A percentile compares a stretch with the other conserved stretches of the same genome.
Evolutionary conservation across 139 green algal species (phyloP).

Genomic region (Astrephomene gubernaculifera): DNA sequence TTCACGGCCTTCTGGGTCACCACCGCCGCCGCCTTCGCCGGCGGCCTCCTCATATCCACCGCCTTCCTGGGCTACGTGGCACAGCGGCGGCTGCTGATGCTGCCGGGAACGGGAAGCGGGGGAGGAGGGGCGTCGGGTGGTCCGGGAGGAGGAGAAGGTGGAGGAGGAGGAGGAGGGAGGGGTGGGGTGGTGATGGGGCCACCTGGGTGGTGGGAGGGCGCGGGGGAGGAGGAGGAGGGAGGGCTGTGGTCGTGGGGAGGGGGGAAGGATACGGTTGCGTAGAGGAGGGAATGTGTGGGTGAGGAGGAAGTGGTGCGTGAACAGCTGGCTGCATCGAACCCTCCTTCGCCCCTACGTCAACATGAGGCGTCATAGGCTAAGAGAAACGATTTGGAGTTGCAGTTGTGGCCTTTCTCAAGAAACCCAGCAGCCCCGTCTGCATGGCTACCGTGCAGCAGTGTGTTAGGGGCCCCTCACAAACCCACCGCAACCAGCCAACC

Average conservation of each 20-base stretch:
- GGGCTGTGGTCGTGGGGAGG: neutral
- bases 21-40: neutral
- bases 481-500: no score
- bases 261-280: neutral
- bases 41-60: neutral
- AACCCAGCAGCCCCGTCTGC: no score
- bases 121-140: neutral
- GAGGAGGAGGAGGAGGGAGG: neutral
- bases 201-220: neutral
- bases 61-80: slow-evolving; percentile 19
- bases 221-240: neutral
- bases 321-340: no score
- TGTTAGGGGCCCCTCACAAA: no score
- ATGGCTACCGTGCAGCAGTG: no score
- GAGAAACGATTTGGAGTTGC: no score
- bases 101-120: neutral
- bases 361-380: no score
- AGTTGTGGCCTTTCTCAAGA: no score
- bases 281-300: no score
- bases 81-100: slow-evolving; percentile 3
- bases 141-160: neutral
- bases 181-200: neutral
- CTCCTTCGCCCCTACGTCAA: no score
- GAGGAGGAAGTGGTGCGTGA: no score
- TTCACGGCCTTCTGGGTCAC: slow-evolving; percentile 17